phyloP scores from a whole-genome alignment of 2,329 filamentous ascomycete genomes.

The Celoporthe dispersa region DNA sequence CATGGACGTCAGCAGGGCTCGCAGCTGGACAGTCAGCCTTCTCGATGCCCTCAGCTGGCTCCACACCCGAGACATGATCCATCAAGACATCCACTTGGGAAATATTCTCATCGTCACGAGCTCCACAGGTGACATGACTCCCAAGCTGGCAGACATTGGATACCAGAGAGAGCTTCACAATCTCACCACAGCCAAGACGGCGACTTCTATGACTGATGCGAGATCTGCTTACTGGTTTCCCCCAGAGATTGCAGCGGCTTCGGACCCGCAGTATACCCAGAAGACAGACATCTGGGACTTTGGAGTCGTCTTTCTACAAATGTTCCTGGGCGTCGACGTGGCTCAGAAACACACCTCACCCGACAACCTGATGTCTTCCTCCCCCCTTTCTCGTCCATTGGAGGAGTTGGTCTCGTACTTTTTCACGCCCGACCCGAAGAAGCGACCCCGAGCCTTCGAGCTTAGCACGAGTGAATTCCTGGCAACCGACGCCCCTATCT shows the following conservation, averaged over 20 bases:
- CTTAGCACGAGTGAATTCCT: constrained; percentile 68
- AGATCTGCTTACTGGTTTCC: constrained; percentile 84
- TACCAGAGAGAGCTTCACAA: constrained; percentile 72
- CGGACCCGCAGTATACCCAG: constrained; percentile 66
- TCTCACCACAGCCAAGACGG: constrained; percentile 57
- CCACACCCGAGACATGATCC: constrained; percentile 81
- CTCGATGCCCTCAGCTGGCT: constrained; percentile 87
- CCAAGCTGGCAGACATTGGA: constrained; percentile 75
- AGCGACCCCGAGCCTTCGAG: constrained; percentile 81
- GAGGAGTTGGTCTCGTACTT: constrained; percentile 82
- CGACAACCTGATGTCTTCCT: constrained; percentile 69
- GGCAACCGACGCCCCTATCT: constrained; percentile 65
- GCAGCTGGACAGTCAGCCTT: constrained; percentile 89
- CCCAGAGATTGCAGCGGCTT: constrained; percentile 71
- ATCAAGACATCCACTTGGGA: constrained; percentile 79
- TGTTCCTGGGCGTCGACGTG: constrained; percentile 85
- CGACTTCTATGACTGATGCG: constrained; percentile 61
- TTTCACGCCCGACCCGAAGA: constrained; percentile 84
- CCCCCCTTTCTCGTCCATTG: constrained; percentile 74
- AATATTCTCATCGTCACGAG: constrained; percentile 81
- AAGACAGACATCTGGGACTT: constrained; percentile 97
- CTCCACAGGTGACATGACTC: constrained; percentile 67
- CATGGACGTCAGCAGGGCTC: constrained; percentile 74
- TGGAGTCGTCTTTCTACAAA: constrained; percentile 88
- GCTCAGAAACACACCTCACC: constrained; percentile 80